A percentile compares a stretch with the other conserved stretches of the same genome.
These are phyloP conservation scores for Claviceps purpurea DNA, from an alignment of 2,329 filamentous ascomycete species.

Conservation along the genomic window DNA sequence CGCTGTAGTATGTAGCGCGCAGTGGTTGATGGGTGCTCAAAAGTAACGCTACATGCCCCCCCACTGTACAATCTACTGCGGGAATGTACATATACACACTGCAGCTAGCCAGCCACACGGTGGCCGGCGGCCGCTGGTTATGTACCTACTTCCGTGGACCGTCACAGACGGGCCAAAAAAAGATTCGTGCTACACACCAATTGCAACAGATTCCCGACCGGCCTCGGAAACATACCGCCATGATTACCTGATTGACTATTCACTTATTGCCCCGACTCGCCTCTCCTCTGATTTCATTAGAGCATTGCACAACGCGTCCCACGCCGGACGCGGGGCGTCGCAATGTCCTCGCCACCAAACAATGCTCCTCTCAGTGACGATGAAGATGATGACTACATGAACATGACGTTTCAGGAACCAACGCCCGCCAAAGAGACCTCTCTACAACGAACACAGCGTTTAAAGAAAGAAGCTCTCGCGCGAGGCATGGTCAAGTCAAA, in stretches of 20 bases:
- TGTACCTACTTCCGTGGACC: background rate
- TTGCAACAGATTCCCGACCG: background rate
- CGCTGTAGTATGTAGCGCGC: too few species aligned
- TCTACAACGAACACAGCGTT: constrained; percentile 38
- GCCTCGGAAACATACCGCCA: too few species aligned
- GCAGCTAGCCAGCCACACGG: constrained; percentile 4
- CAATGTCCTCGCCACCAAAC: constrained; percentile 1
- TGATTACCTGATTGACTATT: too few species aligned
- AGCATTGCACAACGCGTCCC: background rate
- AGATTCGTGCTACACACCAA: background rate
- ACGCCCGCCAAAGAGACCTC: constrained; percentile 40
- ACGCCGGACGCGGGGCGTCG: background rate
- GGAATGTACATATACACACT: background rate
- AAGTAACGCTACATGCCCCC: background rate
- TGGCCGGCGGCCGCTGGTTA: background rate
- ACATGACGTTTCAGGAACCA: constrained; percentile 72
- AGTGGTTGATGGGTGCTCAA: too few species aligned
- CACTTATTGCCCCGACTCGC: background rate
- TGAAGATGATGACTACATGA: constrained; percentile 86
- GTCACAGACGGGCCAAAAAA: too few species aligned
- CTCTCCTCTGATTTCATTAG: background rate
- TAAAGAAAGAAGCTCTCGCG: constrained; percentile 51
- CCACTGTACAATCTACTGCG: background rate
- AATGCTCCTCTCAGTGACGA: constrained; percentile 5
- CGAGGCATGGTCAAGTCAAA: constrained; percentile 64